Evolutionary conservation across 139 green algal species (phyloP), one percentile per base, ranked within the genome.

Genomic region (Chlorella sp.): DNA sequence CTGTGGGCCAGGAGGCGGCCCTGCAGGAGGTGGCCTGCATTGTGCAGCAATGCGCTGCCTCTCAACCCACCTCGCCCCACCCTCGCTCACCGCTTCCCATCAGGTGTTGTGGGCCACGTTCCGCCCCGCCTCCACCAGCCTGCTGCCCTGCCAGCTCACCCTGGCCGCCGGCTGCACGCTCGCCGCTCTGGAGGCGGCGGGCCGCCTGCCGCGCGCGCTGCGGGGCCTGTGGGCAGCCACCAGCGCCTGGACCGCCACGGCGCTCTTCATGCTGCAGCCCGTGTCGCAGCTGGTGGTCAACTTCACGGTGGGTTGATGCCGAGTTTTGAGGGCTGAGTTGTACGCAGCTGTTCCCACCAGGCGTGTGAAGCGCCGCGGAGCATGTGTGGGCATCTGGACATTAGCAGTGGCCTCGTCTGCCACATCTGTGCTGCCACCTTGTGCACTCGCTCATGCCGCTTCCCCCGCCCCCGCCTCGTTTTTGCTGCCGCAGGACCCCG

Each of bases 241-340:
- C 20, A 85, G 69, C 20, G 93, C 88, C 9, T 96, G 94, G 91
- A 93, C 93, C 21, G 94, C 94, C 41, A 97, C 92, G 12, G 64
- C 93, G 51, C 93, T 96, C 23, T 96, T 97, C 82, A 92, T 92
- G 87, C 90, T 94, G 64, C 93, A 96, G 90, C 94, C 94, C 2
- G 87, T 96, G 6, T 91, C 91, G 38, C 94, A 97, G 89, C 84
- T 96, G 78, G 89, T 89, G 36, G 16, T 44, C 41, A 76, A 81
- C 63, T 81, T 76, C 34, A 78, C 71, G 28, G 71, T 39, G 60
- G 1, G 25, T 5, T 51, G 44, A 51, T 51, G 44, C 44, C 44
- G 7, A 51, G 9, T 6, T 51, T 51, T 51, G 44, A n/a, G n/a
- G n/a, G n/a, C n/a, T n/a, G n/a, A n/a, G n/a, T n/a, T n/a, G n/a